phyloP scores from a whole-genome alignment of 441 rosid genomes.

The Hura crepitans region DNA sequence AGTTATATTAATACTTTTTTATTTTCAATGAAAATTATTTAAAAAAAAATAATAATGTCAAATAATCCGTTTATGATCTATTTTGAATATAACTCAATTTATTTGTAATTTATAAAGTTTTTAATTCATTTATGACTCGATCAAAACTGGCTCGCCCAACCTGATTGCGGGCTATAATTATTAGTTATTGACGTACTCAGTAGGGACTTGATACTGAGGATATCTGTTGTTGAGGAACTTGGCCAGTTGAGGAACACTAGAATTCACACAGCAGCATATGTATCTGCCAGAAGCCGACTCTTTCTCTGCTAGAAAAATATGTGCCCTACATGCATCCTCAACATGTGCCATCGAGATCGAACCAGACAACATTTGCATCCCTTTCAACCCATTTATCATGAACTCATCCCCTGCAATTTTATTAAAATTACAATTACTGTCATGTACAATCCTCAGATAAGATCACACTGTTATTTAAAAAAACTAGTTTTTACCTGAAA shows the following conservation, averaged over 20 bases:
- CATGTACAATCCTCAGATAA: background rate
- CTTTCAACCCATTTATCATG: slow-evolving; percentile 50
- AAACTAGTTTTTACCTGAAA: too few species aligned
- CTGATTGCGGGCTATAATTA: too few species aligned
- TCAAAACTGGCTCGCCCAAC: too few species aligned
- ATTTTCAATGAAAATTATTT: too few species aligned
- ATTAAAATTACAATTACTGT: background rate
- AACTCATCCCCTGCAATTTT: slow-evolving; percentile 54
- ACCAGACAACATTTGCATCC: slow-evolving; percentile 85
- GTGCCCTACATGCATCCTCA: slow-evolving; percentile 71
- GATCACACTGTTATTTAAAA: too few species aligned
- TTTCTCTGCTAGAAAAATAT: slow-evolving; percentile 75
- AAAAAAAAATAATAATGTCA: too few species aligned
- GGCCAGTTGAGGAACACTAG: slow-evolving; percentile 61
- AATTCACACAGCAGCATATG: slow-evolving; percentile 57
- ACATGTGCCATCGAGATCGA: slow-evolving; percentile 70
- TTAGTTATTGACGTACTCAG: slow-evolving; percentile 71
- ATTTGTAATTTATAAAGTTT: too few species aligned
- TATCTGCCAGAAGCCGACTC: slow-evolving; percentile 81
- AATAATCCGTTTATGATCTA: too few species aligned
- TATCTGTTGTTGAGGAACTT: slow-evolving; percentile 55
- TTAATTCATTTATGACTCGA: too few species aligned
- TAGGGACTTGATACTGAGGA: slow-evolving; percentile 51
- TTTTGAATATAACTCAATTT: too few species aligned
- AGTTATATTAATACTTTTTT: too few species aligned